A percentile compares a stretch with the other conserved stretches of the same genome.
phyloP scores from a whole-genome alignment of 2,329 filamentous ascomycete genomes.

The Colletotrichum falcatum region DNA sequence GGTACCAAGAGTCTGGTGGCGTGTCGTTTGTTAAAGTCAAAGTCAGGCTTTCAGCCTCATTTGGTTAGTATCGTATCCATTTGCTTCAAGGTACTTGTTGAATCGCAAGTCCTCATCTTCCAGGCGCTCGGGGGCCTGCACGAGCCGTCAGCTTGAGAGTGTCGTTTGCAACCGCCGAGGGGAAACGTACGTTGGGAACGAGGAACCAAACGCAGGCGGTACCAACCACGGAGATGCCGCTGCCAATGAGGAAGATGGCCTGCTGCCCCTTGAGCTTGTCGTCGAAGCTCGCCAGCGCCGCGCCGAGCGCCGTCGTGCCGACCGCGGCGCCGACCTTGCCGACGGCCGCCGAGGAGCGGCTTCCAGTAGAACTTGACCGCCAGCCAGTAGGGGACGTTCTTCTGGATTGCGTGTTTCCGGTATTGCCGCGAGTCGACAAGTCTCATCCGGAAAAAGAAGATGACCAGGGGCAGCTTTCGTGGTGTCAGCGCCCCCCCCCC shows the following conservation, averaged over 20 bases:
- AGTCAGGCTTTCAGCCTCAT: constrained; percentile 42
- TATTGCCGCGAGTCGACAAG: constrained; percentile 62
- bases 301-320: constrained; percentile 52
- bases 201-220: constrained; percentile 45
- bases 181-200: constrained; percentile 42
- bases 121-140: constrained; percentile 41
- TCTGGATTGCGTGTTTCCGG: constrained; percentile 46
- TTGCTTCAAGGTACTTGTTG: constrained; percentile 41
- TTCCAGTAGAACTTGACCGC: constrained; percentile 54
- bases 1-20: neutral
- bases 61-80: constrained; percentile 41
- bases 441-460: constrained; percentile 67
- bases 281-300: constrained; percentile 37
- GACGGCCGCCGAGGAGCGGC: constrained; percentile 61
- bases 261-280: constrained; percentile 44
- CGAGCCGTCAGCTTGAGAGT: neutral
- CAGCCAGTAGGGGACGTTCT: constrained; percentile 42
- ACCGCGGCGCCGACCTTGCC: constrained; percentile 65
- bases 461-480: constrained; percentile 54
- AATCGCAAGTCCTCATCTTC: constrained; percentile 44
- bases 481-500: neutral
- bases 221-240: constrained; percentile 45
- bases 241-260: constrained; percentile 46
- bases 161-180: too few species aligned
- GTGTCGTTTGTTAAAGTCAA: neutral